Evolutionary conservation across 2,329 filamentous ascomycete genomes (phyloP).

Genomic region (Myrmaecium sp.): DNA sequence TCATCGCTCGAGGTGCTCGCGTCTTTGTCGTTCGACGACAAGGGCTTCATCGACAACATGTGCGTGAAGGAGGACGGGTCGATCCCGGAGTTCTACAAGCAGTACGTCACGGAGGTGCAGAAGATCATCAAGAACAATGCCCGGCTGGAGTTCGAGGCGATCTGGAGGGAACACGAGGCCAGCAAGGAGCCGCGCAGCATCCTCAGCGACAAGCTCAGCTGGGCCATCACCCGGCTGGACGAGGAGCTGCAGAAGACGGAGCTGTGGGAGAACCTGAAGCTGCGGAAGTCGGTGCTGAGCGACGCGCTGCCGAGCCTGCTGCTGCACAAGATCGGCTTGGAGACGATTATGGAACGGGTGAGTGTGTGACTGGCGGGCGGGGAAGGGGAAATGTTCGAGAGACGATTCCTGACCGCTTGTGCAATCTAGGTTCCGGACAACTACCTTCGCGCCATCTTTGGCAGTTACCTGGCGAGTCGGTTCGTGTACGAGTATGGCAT

Average conservation of each 20-base stretch:
- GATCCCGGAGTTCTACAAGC: constrained; percentile 77
- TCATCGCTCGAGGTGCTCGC: constrained; percentile 93
- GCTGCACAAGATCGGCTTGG: constrained; percentile 76
- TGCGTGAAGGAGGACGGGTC: constrained; percentile 64
- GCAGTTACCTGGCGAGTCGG: constrained; percentile 81
- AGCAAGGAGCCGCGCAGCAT: constrained; percentile 66
- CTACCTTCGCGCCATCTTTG: constrained; percentile 90
- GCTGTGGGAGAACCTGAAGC: constrained; percentile 68
- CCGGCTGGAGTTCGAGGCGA: constrained; percentile 86
- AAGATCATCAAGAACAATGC: constrained; percentile 83
- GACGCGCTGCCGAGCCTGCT: constrained; percentile 78
- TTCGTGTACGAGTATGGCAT: constrained; percentile 96
- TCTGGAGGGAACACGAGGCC: constrained; percentile 84
- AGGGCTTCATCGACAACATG: constrained; percentile 82
- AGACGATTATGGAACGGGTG: constrained; percentile 68
- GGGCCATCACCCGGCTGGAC: constrained; percentile 89
- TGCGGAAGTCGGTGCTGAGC: constrained; percentile 60
- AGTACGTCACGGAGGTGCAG: constrained; percentile 86
- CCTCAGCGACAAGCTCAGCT: constrained; percentile 78
- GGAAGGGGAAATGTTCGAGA: too few species aligned
- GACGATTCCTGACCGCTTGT: not conserved
- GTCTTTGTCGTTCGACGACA: constrained; percentile 83
- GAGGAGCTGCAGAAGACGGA: constrained; percentile 91
- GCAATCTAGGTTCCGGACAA: constrained; percentile 55
- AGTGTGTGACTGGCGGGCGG: too few species aligned